Evolutionary conservation across 179 eudicot genomes (phyloP), one percentile per base, ranked within the genome.

Genomic region (Beta macrorhiza): DNA sequence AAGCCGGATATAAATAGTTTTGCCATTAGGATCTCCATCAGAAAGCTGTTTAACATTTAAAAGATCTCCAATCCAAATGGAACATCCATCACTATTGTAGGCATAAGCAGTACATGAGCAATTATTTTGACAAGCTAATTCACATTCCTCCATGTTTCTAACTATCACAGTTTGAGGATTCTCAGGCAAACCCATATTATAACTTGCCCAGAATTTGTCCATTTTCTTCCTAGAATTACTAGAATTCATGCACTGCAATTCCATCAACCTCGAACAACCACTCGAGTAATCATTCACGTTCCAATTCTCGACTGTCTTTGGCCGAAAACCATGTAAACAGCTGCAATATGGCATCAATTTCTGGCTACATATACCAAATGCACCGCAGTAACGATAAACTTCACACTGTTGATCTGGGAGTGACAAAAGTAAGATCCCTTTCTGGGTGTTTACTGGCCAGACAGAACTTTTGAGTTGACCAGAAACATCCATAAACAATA

Each of bases 91-190:
- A 52, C 37, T 52, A 7, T 4, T n/a, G 17, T 49, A 72, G 37
- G 76, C 47, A 37, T 72, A 72, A n/a, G 76, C 76, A 72, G 56
- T 49, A 32, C 76, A 72, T 4, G 76, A 72, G 58, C 76, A 72
- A 20, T 72, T 72, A 29, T 20, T 47, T 10, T 44, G 13, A 52
- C 76, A 72, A 5, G 25, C 59, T 9, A 22, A 72, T 72, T 72
- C 59, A 72, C 76, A 72, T 0, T 47, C 58, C 15, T 17, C 58
- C 11, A 17, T 19, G n/a, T 11, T 72, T n/a, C 29, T 4, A 51
- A 52, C 76, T 47, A 1, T 49, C 58, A 25, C n/a, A 49, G 14
- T 10, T n/a, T n/a, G 76, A 4, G 76, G 42, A 72, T 52, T 5
- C 47, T 72, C 29, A 49, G 76, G 76, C 32, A 72, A 52, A 7